Evolutionary conservation across 495 filamentous ascomycete species (phyloP).

Genomic region (Xylaria telfairii): DNA sequence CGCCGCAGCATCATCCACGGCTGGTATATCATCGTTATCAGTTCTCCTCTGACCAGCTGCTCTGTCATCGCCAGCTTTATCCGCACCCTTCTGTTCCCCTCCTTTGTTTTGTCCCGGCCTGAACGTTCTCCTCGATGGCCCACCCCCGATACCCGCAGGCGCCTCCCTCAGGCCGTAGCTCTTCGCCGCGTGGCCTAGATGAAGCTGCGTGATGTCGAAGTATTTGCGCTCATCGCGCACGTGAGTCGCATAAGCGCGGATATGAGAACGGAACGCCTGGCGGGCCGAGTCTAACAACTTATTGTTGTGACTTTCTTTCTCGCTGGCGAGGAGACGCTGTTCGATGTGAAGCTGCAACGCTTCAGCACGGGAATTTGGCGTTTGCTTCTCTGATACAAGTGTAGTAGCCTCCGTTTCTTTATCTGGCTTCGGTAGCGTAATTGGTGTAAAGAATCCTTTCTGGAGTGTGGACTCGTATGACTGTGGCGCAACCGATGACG

Average conservation of each 20-base stretch:
- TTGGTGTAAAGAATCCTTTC: conserved; percentile 57
- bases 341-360: conserved; percentile 57
- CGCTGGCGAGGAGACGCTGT: conserved; percentile 49
- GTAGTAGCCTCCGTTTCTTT: conserved; percentile 28
- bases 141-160: conserved; percentile 75
- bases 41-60: conserved; percentile 28
- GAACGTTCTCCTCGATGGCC: conserved; percentile 47
- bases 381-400: conserved; percentile 39
- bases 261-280: conserved; percentile 86
- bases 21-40: conserved; percentile 49
- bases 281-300: conserved; percentile 71
- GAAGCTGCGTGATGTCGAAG: conserved; percentile 88
- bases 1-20: conserved; percentile 67
- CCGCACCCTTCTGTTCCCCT: conserved; percentile 31
- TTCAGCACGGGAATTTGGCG: conserved; percentile 53
- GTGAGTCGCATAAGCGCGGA: conserved; percentile 94
- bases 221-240: conserved; percentile 78
- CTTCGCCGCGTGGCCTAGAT: conserved; percentile 94
- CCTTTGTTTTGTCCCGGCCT: conserved; percentile 32
- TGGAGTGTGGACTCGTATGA: conserved; percentile 58
- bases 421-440: conserved; percentile 45
- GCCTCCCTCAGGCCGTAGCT: conserved; percentile 87
- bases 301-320: conserved; percentile 38
- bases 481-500: conserved; percentile 41
- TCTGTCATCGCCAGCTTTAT: conserved; percentile 32